Base-by-base conservation (phyloP, 2,329 filamentous ascomycete genomes). In the Penicillium vulpinum region DNA sequence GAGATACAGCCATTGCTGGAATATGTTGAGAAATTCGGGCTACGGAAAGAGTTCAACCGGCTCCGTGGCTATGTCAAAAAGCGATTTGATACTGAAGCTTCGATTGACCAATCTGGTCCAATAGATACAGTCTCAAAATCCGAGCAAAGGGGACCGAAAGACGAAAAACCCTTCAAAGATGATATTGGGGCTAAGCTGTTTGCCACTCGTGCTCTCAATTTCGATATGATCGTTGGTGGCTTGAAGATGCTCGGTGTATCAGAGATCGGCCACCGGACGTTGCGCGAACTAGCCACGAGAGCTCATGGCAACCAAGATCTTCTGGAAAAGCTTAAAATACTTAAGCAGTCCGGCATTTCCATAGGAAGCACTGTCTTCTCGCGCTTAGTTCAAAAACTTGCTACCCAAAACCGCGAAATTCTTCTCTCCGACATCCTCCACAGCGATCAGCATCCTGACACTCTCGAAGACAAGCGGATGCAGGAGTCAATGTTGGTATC, bases 121-220 rank as follows among this genome's bases (percentile, higher is more conserved):
- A 35, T 28, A 4, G 29, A 51, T 6, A 9, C 45, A 1, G 8
- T 31, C 10, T 21, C 36, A 2, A 41, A 60, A 26, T 2, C 51
- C n/a, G 16, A 45, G 18, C 51, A 31, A 21, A 57, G 57, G 16
- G 6, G 24, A 9, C 58, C 57, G 54, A 44, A 61, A 4, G 58
- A 67, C 21, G 73, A 67, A 35, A 85, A 82, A 58, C 73, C 75
- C 9, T 83, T 86, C 60, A 88, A 84, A 66, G 90, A 94, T 70
- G 75, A 79, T 0, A 82, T 95, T 29, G 88, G 89, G 18, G 89
- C 92, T n/a, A 84, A 87, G 61, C 86, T 91, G 77, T 92, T 96
- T 70, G 92, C 92, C 10, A 89, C 87, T 2, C 87, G 81, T 56
- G 89, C 90, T 72, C 82, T 94, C 22, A 84, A 87, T 1, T 78